These are phyloP conservation scores for Aspergillus fructus DNA, from an alignment of 2,329 filamentous ascomycete species.

Conservation along the genomic window DNA sequence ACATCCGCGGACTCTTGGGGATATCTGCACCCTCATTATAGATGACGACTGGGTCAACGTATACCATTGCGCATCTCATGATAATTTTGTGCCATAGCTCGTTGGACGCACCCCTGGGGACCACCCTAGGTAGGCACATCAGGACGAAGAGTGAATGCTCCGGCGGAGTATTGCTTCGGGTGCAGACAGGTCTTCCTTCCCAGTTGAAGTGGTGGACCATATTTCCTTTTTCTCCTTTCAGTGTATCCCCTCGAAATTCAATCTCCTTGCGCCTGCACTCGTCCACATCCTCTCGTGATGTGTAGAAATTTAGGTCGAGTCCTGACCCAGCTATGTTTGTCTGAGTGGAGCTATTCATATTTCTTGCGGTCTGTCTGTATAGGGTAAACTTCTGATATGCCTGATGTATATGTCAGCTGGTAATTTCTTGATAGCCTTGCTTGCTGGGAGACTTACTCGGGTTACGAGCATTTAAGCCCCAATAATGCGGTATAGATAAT, in stretches of 20 bases:
- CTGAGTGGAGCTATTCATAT: not conserved
- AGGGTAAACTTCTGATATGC: not conserved
- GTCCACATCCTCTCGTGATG: too few relatives aligned
- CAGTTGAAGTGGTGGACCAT: conserved; percentile 29
- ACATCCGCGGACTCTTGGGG: conserved; percentile 1
- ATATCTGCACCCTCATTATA: conserved; percentile 8
- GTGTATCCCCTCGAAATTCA: not conserved
- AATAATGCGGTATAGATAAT: not conserved
- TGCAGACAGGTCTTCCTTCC: conserved; percentile 12
- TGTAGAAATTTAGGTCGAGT: not conserved
- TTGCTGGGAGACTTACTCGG: not conserved
- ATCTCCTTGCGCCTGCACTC: not conserved
- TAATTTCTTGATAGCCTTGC: not conserved
- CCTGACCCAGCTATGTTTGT: not conserved
- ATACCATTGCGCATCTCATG: conserved; percentile 15
- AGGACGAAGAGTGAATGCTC: conserved; percentile 25
- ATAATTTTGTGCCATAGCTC: conserved; percentile 13
- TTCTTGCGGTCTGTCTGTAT: not conserved
- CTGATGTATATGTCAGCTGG: not conserved
- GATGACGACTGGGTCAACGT: conserved; percentile 26
- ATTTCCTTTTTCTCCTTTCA: not conserved
- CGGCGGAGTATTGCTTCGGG: conserved; percentile 20
- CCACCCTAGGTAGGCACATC: conserved; percentile 16
- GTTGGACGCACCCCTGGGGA: not conserved
- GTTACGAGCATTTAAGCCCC: not conserved